Base-by-base conservation (phyloP, 805 yeast genomes). In the Priceomyces carsonii region DNA sequence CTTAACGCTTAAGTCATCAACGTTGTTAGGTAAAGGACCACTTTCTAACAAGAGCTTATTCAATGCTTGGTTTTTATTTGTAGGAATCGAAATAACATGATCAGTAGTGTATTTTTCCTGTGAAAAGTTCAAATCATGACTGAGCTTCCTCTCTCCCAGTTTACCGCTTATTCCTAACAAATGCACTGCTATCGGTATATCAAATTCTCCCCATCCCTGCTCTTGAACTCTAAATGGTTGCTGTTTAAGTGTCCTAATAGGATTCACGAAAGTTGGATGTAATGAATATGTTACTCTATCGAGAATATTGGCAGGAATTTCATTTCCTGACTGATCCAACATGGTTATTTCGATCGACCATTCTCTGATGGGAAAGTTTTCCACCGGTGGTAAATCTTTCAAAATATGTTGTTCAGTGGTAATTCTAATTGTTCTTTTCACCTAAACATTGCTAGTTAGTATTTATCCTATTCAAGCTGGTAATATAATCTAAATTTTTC, bases 181-280 rank as follows among this genome's bases (percentile, higher is more conserved):
- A 42, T 84, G 84, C 27, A 90, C 69, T 21, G 85, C 73, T 42
- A 93, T 81, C 24, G 85, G 85, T 57, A 93, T 75, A 55, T 90
- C 96, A 53, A 91, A 91, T 48, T 91, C 98, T 59, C 98, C 99
- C 98, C 99, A 91, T 33, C 99, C 99, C 66, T 87, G 82, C 60
- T 91, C 99, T 53, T 80, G 85, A 38, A 91, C 83, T 54, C 66
- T 76, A 65, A 90, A 91, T 8, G 99, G 99, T 7, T 85, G 77
- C 53, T 81, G 82, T 53, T 85, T 86, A 55, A 88, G 59, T 8
- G 83, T 71, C 58, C 97, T 77, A 44, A 77, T 82, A 8, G 98
- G 98, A 59, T 89, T 89, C 32, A 79, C 79, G 65, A 91, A 91
- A 7, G 98, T 93, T 32, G 97, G 98, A 67, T 91, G 99, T 45